Base-by-base conservation (phyloP, 148 eudicot genomes). In the Nyssa sinensis region DNA sequence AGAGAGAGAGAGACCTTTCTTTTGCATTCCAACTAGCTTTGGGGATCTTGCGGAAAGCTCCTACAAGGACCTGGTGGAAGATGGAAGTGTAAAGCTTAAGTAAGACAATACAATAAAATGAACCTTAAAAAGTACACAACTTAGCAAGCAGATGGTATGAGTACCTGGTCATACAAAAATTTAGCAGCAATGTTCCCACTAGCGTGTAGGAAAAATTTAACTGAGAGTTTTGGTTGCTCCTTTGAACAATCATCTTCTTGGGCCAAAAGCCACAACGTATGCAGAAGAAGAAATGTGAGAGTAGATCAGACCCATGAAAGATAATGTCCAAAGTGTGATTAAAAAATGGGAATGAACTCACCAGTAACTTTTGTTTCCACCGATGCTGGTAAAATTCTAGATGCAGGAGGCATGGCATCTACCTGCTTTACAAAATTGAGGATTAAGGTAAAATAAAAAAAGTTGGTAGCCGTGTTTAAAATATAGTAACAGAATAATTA, bases 11-110 rank as follows among this genome's bases (percentile, higher is more conserved):
- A 67, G 68, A 94, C 98, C 96, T 95, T 83, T 95, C 99, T 86
- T 84, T 89, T 63, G 85, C 86, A 81, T 91, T 85, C 97, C 99
- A 95, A 70, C 81, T 86, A 61, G 99, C 94, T 88, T 87, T 89
- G 19, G 94, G 89, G 75, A 93, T 86, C 72, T 83, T 90, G 77
- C 88, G 97, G 80, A 89, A 75, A 68, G 93, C 88, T 79, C 76
- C 90, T 66, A 95, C 79, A 79, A 93, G 83, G 68, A 41, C 82
- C 98, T 92, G 79, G 55, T 21, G 27, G 25, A 73, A 74, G 51
- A 76, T 39, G 28, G 70, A 55, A 62, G 31, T 30, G 30, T 21
- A 72, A 31, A 77, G 44, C 73, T 53, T 65, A 81, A 57, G 49
- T 14, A 47, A 33, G 12, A 49, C 9, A 2, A 39, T 21, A n/a